Base-by-base conservation (phyloP, 2,329 filamentous ascomycete species). In the Paramyrothecium roridum region DNA sequence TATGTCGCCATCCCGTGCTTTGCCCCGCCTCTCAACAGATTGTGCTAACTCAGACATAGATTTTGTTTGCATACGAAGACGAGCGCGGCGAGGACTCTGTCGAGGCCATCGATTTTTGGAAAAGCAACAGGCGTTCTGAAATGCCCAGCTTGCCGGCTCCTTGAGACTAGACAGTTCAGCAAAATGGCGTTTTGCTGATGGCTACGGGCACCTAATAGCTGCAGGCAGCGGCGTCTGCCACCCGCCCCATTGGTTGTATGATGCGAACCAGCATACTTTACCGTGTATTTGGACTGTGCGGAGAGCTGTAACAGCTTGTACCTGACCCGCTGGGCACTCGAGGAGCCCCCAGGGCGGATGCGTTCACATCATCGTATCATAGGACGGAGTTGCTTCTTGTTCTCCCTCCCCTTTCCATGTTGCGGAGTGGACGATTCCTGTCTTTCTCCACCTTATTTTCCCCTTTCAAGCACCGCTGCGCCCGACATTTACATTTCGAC, bases 41-140 rank as follows among this genome's bases (percentile, higher is more conserved):
- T 8, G 19, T 52, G 48, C 53, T 66, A 56, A 67, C 54, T 37
- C 11, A 30, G 20, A n/a, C 8, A 21, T 45, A 99, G 95, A 98
- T 99, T 64, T 76, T 99, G 52, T 98, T 97, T 74, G 93, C 95
- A 50, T 97, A 97, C 71, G 95, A 99, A 78, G 93, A 98, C 67
- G 95, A 99, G 71, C 80, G 85, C 61, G 93, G 95, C 63, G 91
- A 96, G 69, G 95, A 99, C 69, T 87, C 96, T 52, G 89, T 99
- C 60, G 92, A 95, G 64, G 92, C 91, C 59, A 85, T 99, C 69
- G 95, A 99, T 76, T 99, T 99, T 78, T 99, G 93, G 93, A 91
- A 86, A 76, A 86, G 78, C 63, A 83, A 78, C 65, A 74, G 80
- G 57, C 78, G 76, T 59, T 82, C 80, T 3, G 78, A 79, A 47